Percentiles rank a stretch among this genome's conserved stretches.
These are phyloP conservation scores for Boletus chippewaensis DNA, from an alignment of 1,284 basidiomycete genomes.

Conservation along the genomic window DNA sequence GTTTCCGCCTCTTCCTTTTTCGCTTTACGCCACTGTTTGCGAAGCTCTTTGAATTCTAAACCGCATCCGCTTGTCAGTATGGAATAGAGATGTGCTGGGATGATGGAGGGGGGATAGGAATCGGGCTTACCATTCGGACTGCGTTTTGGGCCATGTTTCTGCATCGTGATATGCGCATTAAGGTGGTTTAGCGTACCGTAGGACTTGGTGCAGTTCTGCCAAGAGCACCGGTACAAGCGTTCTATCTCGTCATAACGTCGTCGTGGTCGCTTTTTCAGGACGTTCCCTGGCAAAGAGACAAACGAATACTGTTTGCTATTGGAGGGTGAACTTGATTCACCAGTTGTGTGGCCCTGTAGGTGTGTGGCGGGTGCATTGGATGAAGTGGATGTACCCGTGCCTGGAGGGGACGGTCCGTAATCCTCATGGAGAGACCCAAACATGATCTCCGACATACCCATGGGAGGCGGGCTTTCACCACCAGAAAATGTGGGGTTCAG, in stretches of 20 bases:
- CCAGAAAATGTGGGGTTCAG: slow-evolving; percentile 43
- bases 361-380: slow-evolving; percentile 32
- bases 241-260: slow-evolving; percentile 88
- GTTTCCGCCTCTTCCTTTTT: slow-evolving; percentile 68
- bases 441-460: slow-evolving; percentile 33
- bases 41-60: slow-evolving; percentile 94
- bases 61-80: slow-evolving; percentile 12
- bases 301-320: slow-evolving; percentile 73
- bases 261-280: slow-evolving; percentile 76
- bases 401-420: slow-evolving; percentile 52
- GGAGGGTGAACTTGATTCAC: slow-evolving; percentile 25
- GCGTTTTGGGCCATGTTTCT: slow-evolving; percentile 81
- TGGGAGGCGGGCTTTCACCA: slow-evolving; percentile 31
- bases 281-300: slow-evolving; percentile 69
- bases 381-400: slow-evolving; percentile 49
- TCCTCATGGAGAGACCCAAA: slow-evolving; percentile 41
- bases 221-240: slow-evolving; percentile 81
- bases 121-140: slow-evolving; percentile 66
- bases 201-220: slow-evolving; percentile 77
- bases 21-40: slow-evolving; percentile 90
- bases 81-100: background rate
- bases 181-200: slow-evolving; percentile 89
- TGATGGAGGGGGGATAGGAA: background rate
- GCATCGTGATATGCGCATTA: slow-evolving; percentile 90
- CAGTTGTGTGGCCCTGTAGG: slow-evolving; percentile 9